phyloP scores from a whole-genome alignment of 2,329 filamentous ascomycete species.

The Zalaria obscura region DNA sequence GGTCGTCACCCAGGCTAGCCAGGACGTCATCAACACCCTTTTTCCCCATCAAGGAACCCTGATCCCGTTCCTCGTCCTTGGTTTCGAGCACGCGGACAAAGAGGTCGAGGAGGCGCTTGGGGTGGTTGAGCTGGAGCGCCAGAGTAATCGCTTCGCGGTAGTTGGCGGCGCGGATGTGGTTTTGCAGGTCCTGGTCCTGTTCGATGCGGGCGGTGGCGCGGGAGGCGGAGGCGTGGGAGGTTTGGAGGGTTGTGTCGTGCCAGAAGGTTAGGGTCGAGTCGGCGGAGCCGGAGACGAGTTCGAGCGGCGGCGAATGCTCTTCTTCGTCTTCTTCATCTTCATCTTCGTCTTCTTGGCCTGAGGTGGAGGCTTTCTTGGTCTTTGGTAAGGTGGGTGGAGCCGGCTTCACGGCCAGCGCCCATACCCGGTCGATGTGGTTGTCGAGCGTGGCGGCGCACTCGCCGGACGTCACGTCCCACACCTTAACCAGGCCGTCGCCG shows the following conservation, averaged over 20 bases:
- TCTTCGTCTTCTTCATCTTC: slow-evolving; percentile 7
- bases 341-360: slow-evolving; percentile 5
- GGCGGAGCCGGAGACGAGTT: slow-evolving; percentile 77
- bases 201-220: slow-evolving; percentile 71
- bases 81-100: slow-evolving; percentile 67
- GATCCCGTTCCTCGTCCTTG: slow-evolving; percentile 37
- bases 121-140: slow-evolving; percentile 87
- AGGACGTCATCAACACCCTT: slow-evolving; percentile 69
- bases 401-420: slow-evolving; percentile 68
- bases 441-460: slow-evolving; percentile 83
- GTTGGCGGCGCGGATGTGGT: slow-evolving; percentile 75
- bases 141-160: slow-evolving; percentile 89
- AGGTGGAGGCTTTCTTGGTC: background rate
- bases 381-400: slow-evolving; percentile 10
- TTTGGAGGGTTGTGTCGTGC: slow-evolving; percentile 78
- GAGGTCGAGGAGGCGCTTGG: slow-evolving; percentile 67
- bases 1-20: slow-evolving; percentile 63
- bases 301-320: slow-evolving; percentile 31
- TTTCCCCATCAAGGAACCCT: slow-evolving; percentile 49
- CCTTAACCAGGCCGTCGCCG: slow-evolving; percentile 87
- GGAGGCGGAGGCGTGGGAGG: slow-evolving; percentile 53
- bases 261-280: slow-evolving; percentile 93
- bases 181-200: slow-evolving; percentile 86
- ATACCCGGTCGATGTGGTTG: slow-evolving; percentile 92
- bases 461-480: slow-evolving; percentile 80